Conservation (phyloP, 441 rosid genomes). For the Euphorbia neoarborescens region DNA sequence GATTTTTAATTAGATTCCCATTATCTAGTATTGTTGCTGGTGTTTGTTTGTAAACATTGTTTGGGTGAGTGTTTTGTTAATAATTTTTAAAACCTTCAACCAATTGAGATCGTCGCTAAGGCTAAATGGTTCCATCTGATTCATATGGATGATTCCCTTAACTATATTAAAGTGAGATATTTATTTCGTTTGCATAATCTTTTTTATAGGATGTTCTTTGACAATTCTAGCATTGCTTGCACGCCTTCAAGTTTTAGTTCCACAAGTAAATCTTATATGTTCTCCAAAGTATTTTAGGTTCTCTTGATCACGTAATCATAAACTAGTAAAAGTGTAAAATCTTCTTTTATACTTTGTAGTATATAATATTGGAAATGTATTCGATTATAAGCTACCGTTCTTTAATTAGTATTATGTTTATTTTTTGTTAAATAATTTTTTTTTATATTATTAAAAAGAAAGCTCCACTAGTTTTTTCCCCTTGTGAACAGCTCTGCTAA, state of each 20-base stretch:
- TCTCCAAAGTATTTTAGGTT: not conserved
- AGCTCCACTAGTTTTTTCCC: no score
- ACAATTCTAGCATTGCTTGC: constrained; percentile 69
- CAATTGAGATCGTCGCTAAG: not conserved
- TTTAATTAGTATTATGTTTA: no score
- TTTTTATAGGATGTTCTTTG: constrained; percentile 71
- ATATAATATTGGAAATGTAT: no score
- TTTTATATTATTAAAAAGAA: no score
- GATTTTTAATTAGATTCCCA: not conserved
- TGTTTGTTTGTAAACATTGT: not conserved
- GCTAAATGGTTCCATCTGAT: constrained; percentile 1
- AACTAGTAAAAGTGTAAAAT: no score
- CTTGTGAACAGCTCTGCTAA: no score
- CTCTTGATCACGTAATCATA: no score
- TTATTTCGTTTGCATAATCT: constrained; percentile 65
- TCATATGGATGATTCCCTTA: constrained; percentile 23
- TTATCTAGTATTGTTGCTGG: constrained; percentile 1
- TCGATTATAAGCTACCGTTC: no score
- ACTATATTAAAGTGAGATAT: constrained; percentile 48
- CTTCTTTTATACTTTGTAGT: no score
- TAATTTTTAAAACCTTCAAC: not conserved
- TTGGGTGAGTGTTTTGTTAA: constrained; percentile 1
- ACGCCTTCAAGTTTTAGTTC: constrained; percentile 68
- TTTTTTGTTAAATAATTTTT: no score
- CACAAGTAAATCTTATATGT: constrained; percentile 54